These are phyloP conservation scores for Isatis tinctoria DNA, from an alignment of 345 rosid species.

Conservation along the genomic window DNA sequence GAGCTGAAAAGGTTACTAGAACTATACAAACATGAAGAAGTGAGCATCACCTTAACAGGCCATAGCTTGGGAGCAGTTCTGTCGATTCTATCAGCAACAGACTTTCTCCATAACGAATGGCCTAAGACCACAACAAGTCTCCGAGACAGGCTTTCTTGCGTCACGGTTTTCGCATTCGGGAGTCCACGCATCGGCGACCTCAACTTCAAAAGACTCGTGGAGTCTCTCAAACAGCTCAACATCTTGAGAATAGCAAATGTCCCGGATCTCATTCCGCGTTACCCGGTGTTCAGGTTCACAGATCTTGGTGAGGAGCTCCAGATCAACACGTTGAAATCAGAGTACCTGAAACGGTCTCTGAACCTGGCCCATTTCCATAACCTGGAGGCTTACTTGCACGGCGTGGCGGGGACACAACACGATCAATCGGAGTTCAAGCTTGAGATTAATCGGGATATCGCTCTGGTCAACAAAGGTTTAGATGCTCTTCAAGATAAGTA, in stretches of 20 bases:
- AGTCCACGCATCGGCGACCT: constrained; percentile 40
- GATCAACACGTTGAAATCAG: constrained; percentile 40
- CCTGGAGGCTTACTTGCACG: constrained; percentile 41
- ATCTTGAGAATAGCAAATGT: constrained; percentile 35
- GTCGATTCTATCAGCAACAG: constrained; percentile 47
- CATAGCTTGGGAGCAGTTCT: constrained; percentile 62
- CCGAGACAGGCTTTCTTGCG: constrained; percentile 19
- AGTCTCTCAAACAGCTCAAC: constrained; percentile 22
- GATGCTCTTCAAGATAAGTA: constrained; percentile 37
- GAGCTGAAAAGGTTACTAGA: constrained; percentile 43
- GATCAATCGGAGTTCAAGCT: constrained; percentile 17
- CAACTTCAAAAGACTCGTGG: constrained; percentile 26
- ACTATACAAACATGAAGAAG: constrained; percentile 40
- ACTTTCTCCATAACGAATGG: constrained; percentile 37
- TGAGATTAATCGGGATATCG: constrained; percentile 28
- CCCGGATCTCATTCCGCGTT: constrained; percentile 32
- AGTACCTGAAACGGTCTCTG: constrained; percentile 26
- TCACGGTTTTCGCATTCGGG: constrained; percentile 40
- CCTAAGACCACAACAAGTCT: constrained; percentile 17
- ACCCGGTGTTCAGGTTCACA: constrained; percentile 24
- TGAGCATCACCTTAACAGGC: constrained; percentile 50
- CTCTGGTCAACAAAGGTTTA: constrained; percentile 29
- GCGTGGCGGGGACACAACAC: constrained; percentile 35
- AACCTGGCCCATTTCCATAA: constrained; percentile 16
- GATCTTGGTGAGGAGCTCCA: constrained; percentile 35